Evolutionary conservation across 164 flowering plant genomes (phyloP), one percentile per base, ranked within the genome.

Genomic region (Santalum album): DNA sequence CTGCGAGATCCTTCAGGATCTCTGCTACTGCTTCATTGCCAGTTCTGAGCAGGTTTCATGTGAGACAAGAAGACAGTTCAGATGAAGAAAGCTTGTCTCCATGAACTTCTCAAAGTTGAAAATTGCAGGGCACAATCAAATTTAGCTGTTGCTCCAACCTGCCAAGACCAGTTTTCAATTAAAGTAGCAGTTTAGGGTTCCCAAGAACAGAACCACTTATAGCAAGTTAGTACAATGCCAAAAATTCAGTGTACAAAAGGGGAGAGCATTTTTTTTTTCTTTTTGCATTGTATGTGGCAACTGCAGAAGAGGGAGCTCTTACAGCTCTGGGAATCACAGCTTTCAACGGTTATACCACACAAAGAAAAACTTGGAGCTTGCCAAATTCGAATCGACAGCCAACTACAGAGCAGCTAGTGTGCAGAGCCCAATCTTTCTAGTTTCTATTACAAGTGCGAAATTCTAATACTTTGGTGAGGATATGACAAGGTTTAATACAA

Each of bases 1-100:
- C 99, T 1, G 79, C 86, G 19, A 79, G 84, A 72, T 86, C 96
- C 14, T 91, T 91, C 42, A 72, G 86, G 57, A 84, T 86, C 69
- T 67, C 96, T 20, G 59, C 87, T 10, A 76, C 69, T 56, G 87
- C 89, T 57, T 76, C 98, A 84, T 76, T 57, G 67, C 42, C 42
- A 3, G 42, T 38, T 38, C 42, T 38, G 15, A 38, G 14, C 17
- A 12, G 42, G 42, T 38, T 38, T 14, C 9, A 78, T 56, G 67
- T 35, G 21, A 72, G 72, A 53, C 78, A 69, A n/a, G 76, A 78
- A 43, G 69, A 48, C 43, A 77, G 82, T 56, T 84, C 84, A 10
- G 92, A 80, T 24, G 84, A 81, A 39, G 95, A 86, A 38, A 81
- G 85, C 67, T 63, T 55, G 29, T 76, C 86, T 19, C 74, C 85